Conservation (phyloP, 352 stramenopile species). For the Phytophthora citrophthora region DNA sequence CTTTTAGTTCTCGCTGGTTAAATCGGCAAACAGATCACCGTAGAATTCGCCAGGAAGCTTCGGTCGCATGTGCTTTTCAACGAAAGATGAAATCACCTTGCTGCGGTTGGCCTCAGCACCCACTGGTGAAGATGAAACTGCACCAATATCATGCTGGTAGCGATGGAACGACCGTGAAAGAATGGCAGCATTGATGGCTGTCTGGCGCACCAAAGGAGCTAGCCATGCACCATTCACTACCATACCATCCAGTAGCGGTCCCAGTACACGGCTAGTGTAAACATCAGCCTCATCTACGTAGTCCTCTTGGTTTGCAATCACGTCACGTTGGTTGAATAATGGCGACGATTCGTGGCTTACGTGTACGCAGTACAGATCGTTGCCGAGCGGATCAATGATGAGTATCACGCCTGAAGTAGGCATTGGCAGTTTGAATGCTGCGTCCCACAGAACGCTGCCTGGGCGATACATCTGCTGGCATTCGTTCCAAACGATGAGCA, state of each 20-base stretch:
- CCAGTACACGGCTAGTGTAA: slow-evolving; percentile 81
- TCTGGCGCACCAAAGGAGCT: slow-evolving; percentile 81
- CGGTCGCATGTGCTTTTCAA: slow-evolving; percentile 83
- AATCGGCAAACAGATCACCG: slow-evolving; percentile 74
- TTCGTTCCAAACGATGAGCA: slow-evolving; percentile 90
- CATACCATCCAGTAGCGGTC: slow-evolving; percentile 84
- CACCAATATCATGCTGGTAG: slow-evolving; percentile 79
- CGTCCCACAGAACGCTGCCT: slow-evolving; percentile 80
- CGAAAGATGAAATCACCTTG: slow-evolving; percentile 72
- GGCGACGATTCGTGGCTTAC: slow-evolving; percentile 82
- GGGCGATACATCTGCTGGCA: slow-evolving; percentile 86
- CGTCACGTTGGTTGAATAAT: slow-evolving; percentile 76
- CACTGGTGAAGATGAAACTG: slow-evolving; percentile 62
- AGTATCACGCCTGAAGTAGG: slow-evolving; percentile 81
- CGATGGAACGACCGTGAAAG: slow-evolving; percentile 74
- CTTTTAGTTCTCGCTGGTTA: slow-evolving; percentile 36
- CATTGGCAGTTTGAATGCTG: slow-evolving; percentile 74
- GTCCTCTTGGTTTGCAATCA: slow-evolving; percentile 78
- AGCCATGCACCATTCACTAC: slow-evolving; percentile 86
- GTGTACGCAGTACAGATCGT: slow-evolving; percentile 86
- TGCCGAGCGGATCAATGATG: slow-evolving; percentile 85
- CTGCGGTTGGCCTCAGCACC: slow-evolving; percentile 76
- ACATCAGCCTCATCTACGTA: slow-evolving; percentile 84
- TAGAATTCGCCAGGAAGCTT: slow-evolving; percentile 90
- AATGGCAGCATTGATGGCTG: slow-evolving; percentile 80